phyloP scores from a whole-genome alignment of 1,284 basidiomycete species.

The Anthracocystis panici-leucophaei region DNA sequence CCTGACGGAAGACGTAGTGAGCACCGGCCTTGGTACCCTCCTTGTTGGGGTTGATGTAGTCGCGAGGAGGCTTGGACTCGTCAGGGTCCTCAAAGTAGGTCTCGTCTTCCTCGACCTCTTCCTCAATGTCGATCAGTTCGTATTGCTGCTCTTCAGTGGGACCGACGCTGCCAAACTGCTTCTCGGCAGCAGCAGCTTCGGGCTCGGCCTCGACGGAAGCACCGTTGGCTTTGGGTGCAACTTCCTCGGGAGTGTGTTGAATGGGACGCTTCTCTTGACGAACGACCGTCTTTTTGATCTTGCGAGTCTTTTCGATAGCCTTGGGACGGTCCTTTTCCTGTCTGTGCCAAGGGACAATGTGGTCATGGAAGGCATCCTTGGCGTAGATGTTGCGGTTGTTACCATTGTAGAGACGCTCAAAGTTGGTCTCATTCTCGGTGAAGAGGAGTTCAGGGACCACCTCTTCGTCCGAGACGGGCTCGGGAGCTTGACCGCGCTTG shows the following conservation, averaged over 20 bases:
- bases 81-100: constrained; percentile 57
- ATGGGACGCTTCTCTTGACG: constrained; percentile 39
- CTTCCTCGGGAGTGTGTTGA: constrained; percentile 30
- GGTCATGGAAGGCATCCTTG: constrained; percentile 99
- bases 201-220: constrained; percentile 49
- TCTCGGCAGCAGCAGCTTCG: constrained; percentile 44
- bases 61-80: constrained; percentile 52
- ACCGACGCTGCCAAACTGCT: constrained; percentile 43
- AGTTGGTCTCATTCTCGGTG: constrained; percentile 92
- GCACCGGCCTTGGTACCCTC: constrained; percentile 92
- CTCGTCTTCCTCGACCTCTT: constrained; percentile 66
- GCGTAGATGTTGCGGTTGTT: constrained; percentile 81
- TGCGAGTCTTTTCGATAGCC: constrained; percentile 55
- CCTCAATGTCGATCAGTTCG: constrained; percentile 60
- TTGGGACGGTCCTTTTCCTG: constrained; percentile 64
- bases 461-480: constrained; percentile 68
- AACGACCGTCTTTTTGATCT: constrained; percentile 53
- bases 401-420: constrained; percentile 87
- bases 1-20: constrained; percentile 87
- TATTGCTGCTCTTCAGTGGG: constrained; percentile 39
- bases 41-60: constrained; percentile 82
- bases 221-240: constrained; percentile 39
- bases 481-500: constrained; percentile 72
- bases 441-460: constrained; percentile 72
- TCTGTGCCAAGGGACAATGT: constrained; percentile 85